Percentiles rank a stretch among this genome's conserved stretches.
phyloP scores from a whole-genome alignment of 306 rosid species.

The Mimosa pudica region DNA sequence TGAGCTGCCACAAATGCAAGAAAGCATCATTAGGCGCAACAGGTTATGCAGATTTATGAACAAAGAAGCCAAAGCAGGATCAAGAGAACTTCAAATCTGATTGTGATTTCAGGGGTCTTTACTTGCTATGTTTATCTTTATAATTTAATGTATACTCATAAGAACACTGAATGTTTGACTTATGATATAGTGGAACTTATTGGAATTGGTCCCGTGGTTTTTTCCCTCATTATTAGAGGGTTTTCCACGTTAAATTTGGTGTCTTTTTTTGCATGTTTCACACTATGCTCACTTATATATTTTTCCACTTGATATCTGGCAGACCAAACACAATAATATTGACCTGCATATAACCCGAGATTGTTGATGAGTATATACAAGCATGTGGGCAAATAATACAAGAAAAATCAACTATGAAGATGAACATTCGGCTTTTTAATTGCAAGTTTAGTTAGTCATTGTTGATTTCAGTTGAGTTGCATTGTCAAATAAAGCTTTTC shows the following conservation, averaged over 20 bases:
- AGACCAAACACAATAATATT: too few relatives aligned
- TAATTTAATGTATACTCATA: not conserved
- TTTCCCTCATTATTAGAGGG: not conserved
- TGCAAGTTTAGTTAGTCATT: constrained; percentile 59
- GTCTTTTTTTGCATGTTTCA: not conserved
- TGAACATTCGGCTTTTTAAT: constrained; percentile 64
- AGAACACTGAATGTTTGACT: not conserved
- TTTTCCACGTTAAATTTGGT: not conserved
- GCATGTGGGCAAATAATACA: constrained; percentile 55
- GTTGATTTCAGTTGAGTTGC: too few relatives aligned
- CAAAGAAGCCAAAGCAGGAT: not conserved
- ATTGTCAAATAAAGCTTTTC: too few relatives aligned
- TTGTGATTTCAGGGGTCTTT: not conserved
- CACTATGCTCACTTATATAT: too few relatives aligned
- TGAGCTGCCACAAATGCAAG: not conserved
- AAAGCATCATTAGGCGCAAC: not conserved
- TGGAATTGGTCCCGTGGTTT: not conserved
- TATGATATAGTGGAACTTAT: not conserved
- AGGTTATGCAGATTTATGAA: not conserved
- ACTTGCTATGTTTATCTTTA: not conserved
- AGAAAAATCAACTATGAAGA: constrained; percentile 47
- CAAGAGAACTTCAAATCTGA: not conserved
- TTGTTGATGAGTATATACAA: constrained; percentile 37
- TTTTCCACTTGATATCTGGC: too few relatives aligned
- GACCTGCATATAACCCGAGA: too few relatives aligned